Evolutionary conservation across 1,284 basidiomycete genomes (phyloP), one percentile per base, ranked within the genome.

Genomic region (Clitocybe nebularis): DNA sequence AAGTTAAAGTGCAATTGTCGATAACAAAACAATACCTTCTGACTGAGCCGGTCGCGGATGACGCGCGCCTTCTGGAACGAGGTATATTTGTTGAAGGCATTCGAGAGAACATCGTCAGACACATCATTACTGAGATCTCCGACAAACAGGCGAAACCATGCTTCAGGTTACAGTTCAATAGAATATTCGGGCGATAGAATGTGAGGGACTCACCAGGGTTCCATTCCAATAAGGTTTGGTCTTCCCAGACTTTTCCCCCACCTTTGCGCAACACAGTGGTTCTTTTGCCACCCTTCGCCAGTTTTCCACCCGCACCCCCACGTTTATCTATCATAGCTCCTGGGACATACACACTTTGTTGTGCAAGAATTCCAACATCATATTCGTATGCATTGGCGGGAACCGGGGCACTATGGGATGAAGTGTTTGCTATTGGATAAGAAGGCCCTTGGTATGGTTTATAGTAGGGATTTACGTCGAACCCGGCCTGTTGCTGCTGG

Each of bases 61-160:
- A 99, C 95, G 49, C 93, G 85, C 37, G 92, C 93, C 67, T 96
- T 98, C 62, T 81, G 79, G 67, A 98, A 99, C 7, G 92, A 92
- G 0, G 86, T 64, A 59, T 95, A 99, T 62, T 90, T 89, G 62
- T 81, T 84, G 66, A 99, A 99, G 2, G 95, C 93, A 54, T 90
- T 90, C 38, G 92, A 71, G 13, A 98, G 77, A 9, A 92, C 87
- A 55, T 95, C 90, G 57, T 99, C 96, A 41, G 91, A 93, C 21
- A 99, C 94, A 66, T 99, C 96, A 60, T 98, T 98, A 57, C 94
- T 97, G 29, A 99, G 75, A 63, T 99, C 95, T 37, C 96, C 96
- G 16, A 99, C 93, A 58, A 99, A 99, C 34, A 99, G 71, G 21
- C 96, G 83, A 70, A 96, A 99, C 91, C 97, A 99, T 9, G 89